These are phyloP conservation scores for Podospora fimiseda DNA, from an alignment of 495 filamentous ascomycete species.

Conservation along the genomic window DNA sequence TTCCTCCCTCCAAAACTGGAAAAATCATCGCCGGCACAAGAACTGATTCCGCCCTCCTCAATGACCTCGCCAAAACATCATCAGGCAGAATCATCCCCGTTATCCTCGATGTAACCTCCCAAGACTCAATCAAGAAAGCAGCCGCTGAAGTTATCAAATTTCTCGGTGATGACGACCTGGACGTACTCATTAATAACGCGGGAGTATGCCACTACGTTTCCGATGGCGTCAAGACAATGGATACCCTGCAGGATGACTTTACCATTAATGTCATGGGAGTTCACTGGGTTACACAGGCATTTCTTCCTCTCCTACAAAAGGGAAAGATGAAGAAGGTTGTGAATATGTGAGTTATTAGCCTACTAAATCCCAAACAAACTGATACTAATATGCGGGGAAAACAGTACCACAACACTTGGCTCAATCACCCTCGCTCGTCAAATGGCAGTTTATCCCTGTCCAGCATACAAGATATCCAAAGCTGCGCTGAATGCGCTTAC, in stretches of 20 bases:
- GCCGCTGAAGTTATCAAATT: slow-evolving; percentile 22
- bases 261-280: slow-evolving; percentile 40
- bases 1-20: slow-evolving; percentile 24
- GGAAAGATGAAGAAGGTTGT: slow-evolving; percentile 39
- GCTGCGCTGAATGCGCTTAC: slow-evolving; percentile 47
- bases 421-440: slow-evolving; percentile 30
- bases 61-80: slow-evolving; percentile 20
- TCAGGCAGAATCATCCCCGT: slow-evolving; percentile 26
- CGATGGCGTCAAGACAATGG: slow-evolving; percentile 19
- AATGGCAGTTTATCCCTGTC: slow-evolving; percentile 20
- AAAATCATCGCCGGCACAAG: not conserved
- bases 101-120: slow-evolving; percentile 26
- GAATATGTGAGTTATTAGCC: too few relatives aligned
- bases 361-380: too few relatives aligned
- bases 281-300: slow-evolving; percentile 38
- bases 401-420: slow-evolving; percentile 40
- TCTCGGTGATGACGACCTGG: slow-evolving; percentile 28
- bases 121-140: slow-evolving; percentile 26
- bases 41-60: slow-evolving; percentile 19
- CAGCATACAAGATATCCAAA: slow-evolving; percentile 49
- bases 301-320: slow-evolving; percentile 42
- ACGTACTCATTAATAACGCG: slow-evolving; percentile 21
- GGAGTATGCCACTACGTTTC: slow-evolving; percentile 22
- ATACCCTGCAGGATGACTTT: slow-evolving; percentile 27
- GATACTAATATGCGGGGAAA: too few relatives aligned